Evolutionary conservation across 1,139 yeast genomes (phyloP), one percentile per base, ranked within the genome.

Genomic region (Scheffersomyces insectosa): DNA sequence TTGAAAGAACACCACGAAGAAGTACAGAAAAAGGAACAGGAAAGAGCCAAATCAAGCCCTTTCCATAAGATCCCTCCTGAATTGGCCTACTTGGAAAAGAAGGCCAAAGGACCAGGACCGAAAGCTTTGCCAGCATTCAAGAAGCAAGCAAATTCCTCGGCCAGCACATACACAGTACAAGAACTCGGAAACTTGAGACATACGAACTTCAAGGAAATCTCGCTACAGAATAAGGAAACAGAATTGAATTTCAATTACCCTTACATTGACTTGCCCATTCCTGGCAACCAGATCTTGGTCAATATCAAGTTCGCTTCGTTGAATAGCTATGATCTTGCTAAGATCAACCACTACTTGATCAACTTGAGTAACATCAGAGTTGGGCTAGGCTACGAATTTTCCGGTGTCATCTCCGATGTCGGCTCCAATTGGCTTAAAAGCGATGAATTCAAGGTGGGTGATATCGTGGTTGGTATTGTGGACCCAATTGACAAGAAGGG

Each of bases 31-130:
- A 60, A 57, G 13, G 66, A 68, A 39, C 52, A 62, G 40, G 65
- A 61, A 29, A 55, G 57, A 42, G 43, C 51, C 32, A 56, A 64
- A 46, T 52, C 62, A 29, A 65, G 65, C 43, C 67, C 73, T 2
- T 74, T 74, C 58, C 76, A 73, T 39, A 62, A 56, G 44, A 60
- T 72, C n/a, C 79, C 79, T 0, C 70, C 76, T 1, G 78, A 74
- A 51, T 65, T 74, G 39, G 63, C 71, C 4, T 70, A 74, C 44
- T 55, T 73, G 37, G 65, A 68, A 42, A 61, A 60, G 45, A 54
- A 56, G 33, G 59, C 50, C 2, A 68, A 61, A 10, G 62, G 52
- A 33, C 68, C 66, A 23, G 46, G 52, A 14, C 55, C 59, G 2
- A 39, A 38, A 40, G 43, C 38, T 42, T 47, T 31, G 28, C 39